Conservation (phyloP, 2,329 filamentous ascomycete genomes). For the Penicillium sclerotigenum region DNA sequence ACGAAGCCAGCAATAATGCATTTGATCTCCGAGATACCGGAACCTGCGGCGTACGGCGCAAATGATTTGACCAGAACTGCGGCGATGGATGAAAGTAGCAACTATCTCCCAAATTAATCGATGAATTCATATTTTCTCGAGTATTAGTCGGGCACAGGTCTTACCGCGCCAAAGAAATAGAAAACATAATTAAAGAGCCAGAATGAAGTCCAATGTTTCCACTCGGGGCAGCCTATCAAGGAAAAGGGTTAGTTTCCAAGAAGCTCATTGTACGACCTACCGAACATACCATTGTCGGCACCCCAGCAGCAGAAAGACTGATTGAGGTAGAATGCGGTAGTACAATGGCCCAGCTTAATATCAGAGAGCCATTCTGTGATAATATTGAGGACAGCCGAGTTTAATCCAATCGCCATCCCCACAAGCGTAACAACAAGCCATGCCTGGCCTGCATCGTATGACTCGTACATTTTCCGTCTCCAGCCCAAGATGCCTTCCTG, state of each 20-base stretch:
- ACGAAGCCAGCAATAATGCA: constrained; percentile 98
- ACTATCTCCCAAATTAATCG: constrained; percentile 43
- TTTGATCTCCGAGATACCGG: constrained; percentile 98
- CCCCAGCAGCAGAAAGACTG: constrained; percentile 98
- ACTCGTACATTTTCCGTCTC: constrained; percentile 76
- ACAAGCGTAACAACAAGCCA: constrained; percentile 98
- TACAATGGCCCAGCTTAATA: constrained; percentile 93
- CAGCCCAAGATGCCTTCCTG: constrained; percentile 68
- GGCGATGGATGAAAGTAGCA: constrained; percentile 75
- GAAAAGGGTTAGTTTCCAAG: not conserved
- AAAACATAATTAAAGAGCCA: constrained; percentile 77
- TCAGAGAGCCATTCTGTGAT: constrained; percentile 96
- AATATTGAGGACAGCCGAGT: constrained; percentile 90
- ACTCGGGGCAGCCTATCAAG: constrained; percentile 70
- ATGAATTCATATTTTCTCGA: not conserved
- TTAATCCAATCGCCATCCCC: constrained; percentile 83
- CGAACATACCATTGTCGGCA: constrained; percentile 67
- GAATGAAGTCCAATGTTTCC: constrained; percentile 83
- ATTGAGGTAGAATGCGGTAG: constrained; percentile 93
- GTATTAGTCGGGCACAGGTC: constrained; percentile 21
- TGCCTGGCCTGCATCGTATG: constrained; percentile 92
- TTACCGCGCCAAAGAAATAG: constrained; percentile 80
- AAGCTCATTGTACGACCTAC: constrained; percentile 1
- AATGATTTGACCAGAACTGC: constrained; percentile 85
- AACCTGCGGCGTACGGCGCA: constrained; percentile 93